phyloP scores from a whole-genome alignment of 495 filamentous ascomycete species.

The Massariosphaeria phaeospora region DNA sequence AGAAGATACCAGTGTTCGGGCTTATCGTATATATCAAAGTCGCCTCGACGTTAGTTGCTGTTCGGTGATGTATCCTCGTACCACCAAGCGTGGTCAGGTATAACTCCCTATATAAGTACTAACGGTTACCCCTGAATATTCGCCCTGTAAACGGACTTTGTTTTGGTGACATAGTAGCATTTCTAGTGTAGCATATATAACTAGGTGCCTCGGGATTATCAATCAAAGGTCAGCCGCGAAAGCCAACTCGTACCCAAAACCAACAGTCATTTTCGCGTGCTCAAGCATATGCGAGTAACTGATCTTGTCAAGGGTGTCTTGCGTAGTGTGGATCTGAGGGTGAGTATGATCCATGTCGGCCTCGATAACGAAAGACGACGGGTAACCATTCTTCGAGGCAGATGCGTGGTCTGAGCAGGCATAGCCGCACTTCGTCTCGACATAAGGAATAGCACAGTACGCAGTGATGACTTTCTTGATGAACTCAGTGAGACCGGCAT shows the following conservation, averaged over 20 bases:
- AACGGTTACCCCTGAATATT: too few relatives aligned
- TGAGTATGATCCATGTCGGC: constrained; percentile 77
- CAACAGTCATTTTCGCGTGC: constrained; percentile 87
- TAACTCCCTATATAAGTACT: too few relatives aligned
- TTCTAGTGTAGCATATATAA: background rate
- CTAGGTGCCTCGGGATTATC: too few relatives aligned
- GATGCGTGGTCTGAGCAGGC: constrained; percentile 95
- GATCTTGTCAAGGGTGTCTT: constrained; percentile 79
- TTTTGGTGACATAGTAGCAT: too few relatives aligned
- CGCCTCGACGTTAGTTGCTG: too few relatives aligned
- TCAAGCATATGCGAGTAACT: constrained; percentile 97
- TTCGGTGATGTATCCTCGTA: too few relatives aligned
- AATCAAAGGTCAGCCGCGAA: constrained; percentile 44
- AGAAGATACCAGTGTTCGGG: too few relatives aligned
- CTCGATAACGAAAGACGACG: constrained; percentile 93
- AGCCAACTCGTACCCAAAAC: constrained; percentile 81
- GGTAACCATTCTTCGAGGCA: constrained; percentile 90
- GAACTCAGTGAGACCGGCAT: constrained; percentile 74
- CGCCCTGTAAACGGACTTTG: too few relatives aligned
- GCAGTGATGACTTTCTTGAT: constrained; percentile 79
- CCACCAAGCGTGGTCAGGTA: too few relatives aligned
- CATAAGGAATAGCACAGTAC: constrained; percentile 56
- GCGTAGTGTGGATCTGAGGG: constrained; percentile 82
- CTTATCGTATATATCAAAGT: too few relatives aligned
- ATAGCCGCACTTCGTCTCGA: constrained; percentile 88